Conservation (phyloP, 2,329 filamentous ascomycete genomes). For the Penicillium sp. region DNA sequence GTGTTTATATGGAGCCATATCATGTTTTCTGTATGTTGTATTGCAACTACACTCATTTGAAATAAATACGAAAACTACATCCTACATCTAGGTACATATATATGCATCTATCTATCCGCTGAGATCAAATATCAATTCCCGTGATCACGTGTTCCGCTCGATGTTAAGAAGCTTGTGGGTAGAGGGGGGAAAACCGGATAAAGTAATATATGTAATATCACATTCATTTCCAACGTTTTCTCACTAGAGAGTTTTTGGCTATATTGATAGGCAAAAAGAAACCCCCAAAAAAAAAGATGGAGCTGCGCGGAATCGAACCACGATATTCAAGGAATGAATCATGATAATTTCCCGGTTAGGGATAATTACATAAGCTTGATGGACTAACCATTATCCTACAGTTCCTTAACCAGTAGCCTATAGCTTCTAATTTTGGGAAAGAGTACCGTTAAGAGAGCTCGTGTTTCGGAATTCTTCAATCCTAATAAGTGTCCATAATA, state of each 20-base stretch:
- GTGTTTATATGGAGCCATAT: not conserved
- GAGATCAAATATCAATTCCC: not conserved
- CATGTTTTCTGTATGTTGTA: not conserved
- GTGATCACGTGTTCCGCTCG: not conserved
- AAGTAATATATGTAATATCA: too few relatives aligned
- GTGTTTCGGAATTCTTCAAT: not conserved
- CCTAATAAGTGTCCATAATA: not conserved
- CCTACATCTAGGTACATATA: too few relatives aligned
- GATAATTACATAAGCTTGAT: slow-evolving; percentile 10
- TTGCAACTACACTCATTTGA: not conserved
- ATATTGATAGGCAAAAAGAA: not conserved
- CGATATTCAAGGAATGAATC: slow-evolving; percentile 12
- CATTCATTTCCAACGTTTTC: not conserved
- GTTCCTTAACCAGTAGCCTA: slow-evolving; percentile 6
- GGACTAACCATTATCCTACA: slow-evolving; percentile 12
- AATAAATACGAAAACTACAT: not conserved
- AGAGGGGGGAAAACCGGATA: not conserved
- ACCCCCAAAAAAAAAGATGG: not conserved
- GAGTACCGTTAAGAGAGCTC: not conserved
- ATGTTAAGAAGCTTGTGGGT: not conserved
- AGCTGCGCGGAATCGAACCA: slow-evolving; percentile 11
- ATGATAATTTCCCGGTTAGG: slow-evolving; percentile 2
- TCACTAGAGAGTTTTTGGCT: not conserved
- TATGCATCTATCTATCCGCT: not conserved
- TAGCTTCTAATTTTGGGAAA: not conserved